These are phyloP conservation scores for Pneumocystis sp. DNA, from an alignment of 1,139 yeast genomes.

Conservation along the genomic window DNA sequence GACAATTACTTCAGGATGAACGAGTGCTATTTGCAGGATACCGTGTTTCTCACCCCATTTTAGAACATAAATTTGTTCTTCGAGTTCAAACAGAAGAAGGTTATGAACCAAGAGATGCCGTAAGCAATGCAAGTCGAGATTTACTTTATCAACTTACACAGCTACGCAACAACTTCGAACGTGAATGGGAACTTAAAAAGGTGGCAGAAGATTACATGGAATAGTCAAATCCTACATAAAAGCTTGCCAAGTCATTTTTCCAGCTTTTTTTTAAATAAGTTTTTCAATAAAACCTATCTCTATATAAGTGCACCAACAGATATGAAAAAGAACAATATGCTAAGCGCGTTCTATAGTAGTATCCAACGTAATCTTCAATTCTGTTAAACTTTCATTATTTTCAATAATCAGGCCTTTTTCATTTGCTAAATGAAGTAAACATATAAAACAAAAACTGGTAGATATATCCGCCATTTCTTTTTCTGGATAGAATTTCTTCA, in stretches of 20 bases:
- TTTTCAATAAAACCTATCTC: not conserved
- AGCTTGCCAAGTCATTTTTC: not conserved
- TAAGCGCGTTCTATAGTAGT: not conserved
- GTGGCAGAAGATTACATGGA: conserved; percentile 9
- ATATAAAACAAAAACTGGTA: conserved; percentile 76
- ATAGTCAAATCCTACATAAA: not conserved
- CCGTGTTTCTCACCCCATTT: conserved; percentile 82
- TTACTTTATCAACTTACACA: conserved; percentile 65
- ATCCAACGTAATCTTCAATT: conserved; percentile 24
- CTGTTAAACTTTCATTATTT: conserved; percentile 30
- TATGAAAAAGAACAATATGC: not conserved
- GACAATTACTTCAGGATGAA: conserved; percentile 50
- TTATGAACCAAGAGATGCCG: conserved; percentile 77
- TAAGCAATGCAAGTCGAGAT: conserved; percentile 74
- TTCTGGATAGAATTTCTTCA: conserved; percentile 23
- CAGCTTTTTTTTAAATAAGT: too few species aligned
- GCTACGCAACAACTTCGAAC: conserved; percentile 61
- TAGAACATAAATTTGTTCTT: conserved; percentile 85
- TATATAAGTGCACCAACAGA: not conserved
- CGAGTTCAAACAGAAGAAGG: conserved; percentile 93
- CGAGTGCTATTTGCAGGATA: conserved; percentile 90
- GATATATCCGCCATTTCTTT: conserved; percentile 44
- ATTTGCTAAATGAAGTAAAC: conserved; percentile 73
- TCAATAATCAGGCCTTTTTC: conserved; percentile 65
- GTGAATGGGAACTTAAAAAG: conserved; percentile 78